Conservation (phyloP, 176 grass and related monocot species). For the Musa troglodytarum region DNA sequence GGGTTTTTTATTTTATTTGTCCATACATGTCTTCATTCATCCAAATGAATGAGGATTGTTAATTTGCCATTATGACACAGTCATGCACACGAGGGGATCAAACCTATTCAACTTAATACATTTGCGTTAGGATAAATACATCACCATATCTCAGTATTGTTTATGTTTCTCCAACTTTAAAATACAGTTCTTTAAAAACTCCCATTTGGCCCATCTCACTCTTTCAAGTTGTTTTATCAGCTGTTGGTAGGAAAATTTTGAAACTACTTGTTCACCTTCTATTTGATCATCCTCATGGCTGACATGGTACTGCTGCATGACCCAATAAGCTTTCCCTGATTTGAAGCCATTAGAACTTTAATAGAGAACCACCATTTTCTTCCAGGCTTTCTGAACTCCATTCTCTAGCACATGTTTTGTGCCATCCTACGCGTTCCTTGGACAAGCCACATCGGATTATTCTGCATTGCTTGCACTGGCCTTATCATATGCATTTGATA, state of each 20-base stretch:
- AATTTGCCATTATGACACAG: not conserved
- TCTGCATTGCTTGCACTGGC: constrained; percentile 57
- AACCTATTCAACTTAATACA: not conserved
- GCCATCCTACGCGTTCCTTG: constrained; percentile 54
- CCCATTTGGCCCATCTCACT: constrained; percentile 16
- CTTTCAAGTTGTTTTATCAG: constrained; percentile 31
- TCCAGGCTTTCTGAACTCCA: constrained; percentile 61
- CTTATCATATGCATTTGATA: constrained; percentile 29
- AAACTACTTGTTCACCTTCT: constrained; percentile 51
- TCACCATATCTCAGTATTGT: not conserved
- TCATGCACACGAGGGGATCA: not conserved
- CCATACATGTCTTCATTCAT: too few species aligned
- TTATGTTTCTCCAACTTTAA: not conserved
- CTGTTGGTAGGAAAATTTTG: constrained; percentile 55
- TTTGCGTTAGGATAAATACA: not conserved
- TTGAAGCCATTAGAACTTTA: constrained; percentile 34
- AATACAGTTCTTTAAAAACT: too few species aligned
- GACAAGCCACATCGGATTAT: constrained; percentile 18
- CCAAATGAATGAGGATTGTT: too few species aligned
- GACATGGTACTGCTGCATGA: constrained; percentile 81
- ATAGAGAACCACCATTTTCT: constrained; percentile 84
- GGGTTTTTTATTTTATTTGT: too few species aligned
- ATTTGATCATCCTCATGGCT: constrained; percentile 51
- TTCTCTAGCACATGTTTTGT: constrained; percentile 56
- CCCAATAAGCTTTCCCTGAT: constrained; percentile 55